Conservation (phyloP, 192 early-diverging fungal species). For the Ambispora gerdemannii region DNA sequence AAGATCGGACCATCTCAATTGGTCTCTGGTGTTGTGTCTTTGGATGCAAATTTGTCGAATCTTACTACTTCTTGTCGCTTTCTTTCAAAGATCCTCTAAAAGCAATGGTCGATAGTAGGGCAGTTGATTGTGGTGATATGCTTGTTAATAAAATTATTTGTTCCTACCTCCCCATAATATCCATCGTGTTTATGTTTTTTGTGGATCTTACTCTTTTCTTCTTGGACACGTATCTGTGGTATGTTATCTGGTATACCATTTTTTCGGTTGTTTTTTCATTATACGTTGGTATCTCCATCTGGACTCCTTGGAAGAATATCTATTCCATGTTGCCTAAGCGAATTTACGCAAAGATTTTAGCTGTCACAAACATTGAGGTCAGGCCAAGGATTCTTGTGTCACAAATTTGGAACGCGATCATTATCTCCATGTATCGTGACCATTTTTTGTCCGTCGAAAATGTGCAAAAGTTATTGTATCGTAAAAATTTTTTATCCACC, state of each 20-base stretch:
- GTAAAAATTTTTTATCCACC: not conserved
- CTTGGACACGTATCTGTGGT: slow-evolving; percentile 86
- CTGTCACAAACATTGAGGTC: slow-evolving; percentile 68
- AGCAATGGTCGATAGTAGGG: slow-evolving; percentile 46
- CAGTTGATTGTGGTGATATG: slow-evolving; percentile 58
- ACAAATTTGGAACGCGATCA: slow-evolving; percentile 82
- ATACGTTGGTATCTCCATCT: slow-evolving; percentile 76
- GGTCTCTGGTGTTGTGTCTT: slow-evolving; percentile 71
- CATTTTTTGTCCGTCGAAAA: slow-evolving; percentile 73
- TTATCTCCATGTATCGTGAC: slow-evolving; percentile 80
- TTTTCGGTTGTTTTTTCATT: slow-evolving; percentile 76
- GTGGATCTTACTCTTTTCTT: slow-evolving; percentile 75
- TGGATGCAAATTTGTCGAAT: slow-evolving; percentile 73
- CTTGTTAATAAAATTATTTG: slow-evolving; percentile 58
- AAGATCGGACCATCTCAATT: slow-evolving; percentile 67
- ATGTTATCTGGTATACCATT: slow-evolving; percentile 78
- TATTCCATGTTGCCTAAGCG: slow-evolving; percentile 76
- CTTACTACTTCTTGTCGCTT: slow-evolving; percentile 77
- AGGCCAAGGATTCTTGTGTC: slow-evolving; percentile 76
- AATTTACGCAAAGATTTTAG: slow-evolving; percentile 72
- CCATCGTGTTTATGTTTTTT: slow-evolving; percentile 69
- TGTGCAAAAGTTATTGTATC: slow-evolving; percentile 71
- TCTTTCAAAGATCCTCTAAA: slow-evolving; percentile 76
- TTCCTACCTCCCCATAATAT: slow-evolving; percentile 61
- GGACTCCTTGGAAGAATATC: slow-evolving; percentile 82